Percentiles rank a stretch among this genome's conserved stretches.
Conservation (phyloP, 2,329 filamentous ascomycete genomes). For the Xylaria sp. region DNA sequence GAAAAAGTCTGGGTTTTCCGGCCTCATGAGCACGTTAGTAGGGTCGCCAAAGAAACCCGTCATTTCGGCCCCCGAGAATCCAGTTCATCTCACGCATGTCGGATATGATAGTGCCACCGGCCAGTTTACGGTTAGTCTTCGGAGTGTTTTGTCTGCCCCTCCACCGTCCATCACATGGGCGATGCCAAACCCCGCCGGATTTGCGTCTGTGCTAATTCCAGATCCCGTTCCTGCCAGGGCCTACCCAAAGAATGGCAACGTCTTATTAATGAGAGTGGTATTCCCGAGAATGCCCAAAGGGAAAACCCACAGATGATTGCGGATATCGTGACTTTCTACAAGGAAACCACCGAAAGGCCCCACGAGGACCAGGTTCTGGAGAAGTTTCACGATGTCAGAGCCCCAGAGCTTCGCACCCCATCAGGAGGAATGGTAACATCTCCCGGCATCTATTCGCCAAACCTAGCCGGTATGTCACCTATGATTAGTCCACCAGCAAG, state of each 20-base stretch:
- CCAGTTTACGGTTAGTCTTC: conserved; percentile 84
- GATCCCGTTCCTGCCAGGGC: conserved; percentile 66
- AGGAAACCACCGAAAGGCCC: conserved; percentile 85
- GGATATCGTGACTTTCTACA: conserved; percentile 96
- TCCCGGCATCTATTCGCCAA: conserved; percentile 65
- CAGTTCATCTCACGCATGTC: conserved; percentile 97
- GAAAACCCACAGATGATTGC: conserved; percentile 96
- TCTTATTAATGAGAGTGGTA: conserved; percentile 93
- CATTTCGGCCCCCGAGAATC: conserved; percentile 98
- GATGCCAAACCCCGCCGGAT: conserved; percentile 17
- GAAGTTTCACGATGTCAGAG: conserved; percentile 91
- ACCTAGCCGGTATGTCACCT: conserved; percentile 68
- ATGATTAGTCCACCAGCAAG: conserved; percentile 83
- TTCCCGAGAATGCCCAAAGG: conserved; percentile 94
- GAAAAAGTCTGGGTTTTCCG: conserved; percentile 90
- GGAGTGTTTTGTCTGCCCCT: conserved; percentile 19
- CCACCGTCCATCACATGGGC: conserved; percentile 7
- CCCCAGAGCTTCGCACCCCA: conserved; percentile 62
- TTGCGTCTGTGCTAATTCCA: conserved; percentile 38
- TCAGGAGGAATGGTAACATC: conserved; percentile 59
- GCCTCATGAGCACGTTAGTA: conserved; percentile 84
- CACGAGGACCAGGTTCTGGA: conserved; percentile 91
- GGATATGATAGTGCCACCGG: conserved; percentile 97
- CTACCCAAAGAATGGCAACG: conserved; percentile 98
- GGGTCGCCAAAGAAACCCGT: conserved; percentile 89